Evolutionary conservation across 2,329 filamentous ascomycete species (phyloP).

Genomic region (Trichoderma hamatum): DNA sequence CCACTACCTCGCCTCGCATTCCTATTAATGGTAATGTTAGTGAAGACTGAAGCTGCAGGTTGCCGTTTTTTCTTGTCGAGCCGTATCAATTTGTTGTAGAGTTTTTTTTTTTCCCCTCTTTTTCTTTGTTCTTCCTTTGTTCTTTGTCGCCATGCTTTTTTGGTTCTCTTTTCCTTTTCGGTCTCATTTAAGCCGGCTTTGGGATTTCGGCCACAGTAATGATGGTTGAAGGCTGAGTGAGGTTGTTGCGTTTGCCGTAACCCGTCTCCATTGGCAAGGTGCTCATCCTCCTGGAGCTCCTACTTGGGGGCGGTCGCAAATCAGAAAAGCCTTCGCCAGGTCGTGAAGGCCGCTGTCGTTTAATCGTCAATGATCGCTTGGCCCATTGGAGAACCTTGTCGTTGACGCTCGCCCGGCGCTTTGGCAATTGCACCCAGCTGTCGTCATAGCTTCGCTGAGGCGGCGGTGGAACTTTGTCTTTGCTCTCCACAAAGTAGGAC

Average conservation of each 20-base stretch:
- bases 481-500: constrained; percentile 35
- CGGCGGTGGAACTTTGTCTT: constrained; percentile 33
- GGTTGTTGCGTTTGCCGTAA: constrained; percentile 9
- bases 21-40: neutral
- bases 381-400: constrained; percentile 42
- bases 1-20: neutral
- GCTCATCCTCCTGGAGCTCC: constrained; percentile 12
- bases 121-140: neutral
- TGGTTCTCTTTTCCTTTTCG: neutral
- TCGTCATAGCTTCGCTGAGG: constrained; percentile 29
- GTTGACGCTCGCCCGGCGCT: constrained; percentile 39
- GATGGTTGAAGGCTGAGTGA: constrained; percentile 27
- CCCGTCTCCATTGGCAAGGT: neutral
- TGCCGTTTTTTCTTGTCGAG: neutral
- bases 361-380: constrained; percentile 38
- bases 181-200: constrained; percentile 24
- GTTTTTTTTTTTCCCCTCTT: neutral
- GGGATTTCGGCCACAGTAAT: constrained; percentile 30
- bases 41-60: neutral
- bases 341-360: constrained; percentile 33
- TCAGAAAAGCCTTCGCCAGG: constrained; percentile 32
- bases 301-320: constrained; percentile 15
- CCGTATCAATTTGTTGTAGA: neutral
- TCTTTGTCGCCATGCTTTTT: neutral
- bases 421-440: constrained; percentile 35